Conservation (phyloP, 2,329 filamentous ascomycete species). For the Harringtonia aguacate region DNA sequence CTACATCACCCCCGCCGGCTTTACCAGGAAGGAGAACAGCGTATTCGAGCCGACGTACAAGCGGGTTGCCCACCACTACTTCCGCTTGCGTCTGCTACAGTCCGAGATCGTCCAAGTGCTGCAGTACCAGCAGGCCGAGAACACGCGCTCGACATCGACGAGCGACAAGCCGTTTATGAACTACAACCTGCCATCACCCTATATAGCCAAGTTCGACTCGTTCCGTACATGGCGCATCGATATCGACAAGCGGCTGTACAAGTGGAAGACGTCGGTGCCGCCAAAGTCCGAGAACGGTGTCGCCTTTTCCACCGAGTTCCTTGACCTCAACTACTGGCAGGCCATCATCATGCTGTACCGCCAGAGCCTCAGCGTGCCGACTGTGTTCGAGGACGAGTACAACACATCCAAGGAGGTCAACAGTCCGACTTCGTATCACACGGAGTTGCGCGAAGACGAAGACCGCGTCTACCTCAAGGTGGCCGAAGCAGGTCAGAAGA, state of each 20-base stretch:
- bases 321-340: constrained; percentile 97
- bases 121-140: constrained; percentile 81
- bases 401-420: constrained; percentile 54
- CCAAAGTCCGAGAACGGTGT: constrained; percentile 73
- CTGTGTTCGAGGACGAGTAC: constrained; percentile 72
- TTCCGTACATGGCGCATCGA: constrained; percentile 84
- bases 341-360: constrained; percentile 92
- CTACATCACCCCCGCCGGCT: constrained; percentile 72
- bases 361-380: constrained; percentile 78
- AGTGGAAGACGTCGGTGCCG: constrained; percentile 81
- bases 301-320: constrained; percentile 76
- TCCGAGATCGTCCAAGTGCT: constrained; percentile 92
- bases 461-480: constrained; percentile 90
- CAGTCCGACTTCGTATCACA: constrained; percentile 48
- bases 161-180: constrained; percentile 62
- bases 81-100: constrained; percentile 76
- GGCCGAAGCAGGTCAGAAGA: constrained; percentile 87
- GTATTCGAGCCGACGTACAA: constrained; percentile 71
- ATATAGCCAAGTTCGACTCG: constrained; percentile 70
- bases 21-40: constrained; percentile 48
- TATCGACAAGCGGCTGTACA: constrained; percentile 69
- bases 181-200: constrained; percentile 71
- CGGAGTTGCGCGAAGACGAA: constrained; percentile 67
- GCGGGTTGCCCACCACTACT: constrained; percentile 83
- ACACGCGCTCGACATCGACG: constrained; percentile 57